A percentile compares a stretch with the other conserved stretches of the same genome.
These are phyloP conservation scores for Lasiodiplodia citricola DNA, from an alignment of 2,329 filamentous ascomycete genomes.

Conservation along the genomic window DNA sequence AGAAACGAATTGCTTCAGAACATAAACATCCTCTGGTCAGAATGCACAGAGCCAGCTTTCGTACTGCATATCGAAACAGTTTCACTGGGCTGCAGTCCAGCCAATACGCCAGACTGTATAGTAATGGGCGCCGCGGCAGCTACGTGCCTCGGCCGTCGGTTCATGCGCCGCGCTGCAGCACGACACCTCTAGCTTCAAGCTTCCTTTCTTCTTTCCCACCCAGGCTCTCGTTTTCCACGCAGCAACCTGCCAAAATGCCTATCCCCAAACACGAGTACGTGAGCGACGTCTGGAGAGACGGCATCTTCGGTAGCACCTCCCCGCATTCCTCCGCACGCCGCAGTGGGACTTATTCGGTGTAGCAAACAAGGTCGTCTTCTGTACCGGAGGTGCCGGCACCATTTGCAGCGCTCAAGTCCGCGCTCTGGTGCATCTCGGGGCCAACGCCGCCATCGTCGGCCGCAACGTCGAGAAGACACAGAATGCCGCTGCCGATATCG, in stretches of 20 bases:
- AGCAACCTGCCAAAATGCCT: constrained; percentile 59
- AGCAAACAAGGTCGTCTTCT: constrained; percentile 91
- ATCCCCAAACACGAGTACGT: constrained; percentile 76
- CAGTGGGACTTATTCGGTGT: neutral
- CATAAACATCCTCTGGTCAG: neutral
- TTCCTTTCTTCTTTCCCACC: neutral
- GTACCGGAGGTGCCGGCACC: constrained; percentile 89
- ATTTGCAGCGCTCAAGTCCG: constrained; percentile 95
- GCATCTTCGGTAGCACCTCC: constrained; percentile 73
- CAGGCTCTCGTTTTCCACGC: neutral
- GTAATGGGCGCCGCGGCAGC: constrained; percentile 8
- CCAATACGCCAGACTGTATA: constrained; percentile 19
- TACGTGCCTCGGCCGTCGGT: constrained; percentile 22
- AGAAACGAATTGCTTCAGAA: neutral
- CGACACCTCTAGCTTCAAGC: constrained; percentile 13
- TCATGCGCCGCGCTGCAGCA: constrained; percentile 13
- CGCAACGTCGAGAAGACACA: constrained; percentile 90
- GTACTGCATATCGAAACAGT: neutral
- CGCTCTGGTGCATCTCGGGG: constrained; percentile 87
- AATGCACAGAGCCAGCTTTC: neutral
- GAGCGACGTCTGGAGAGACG: constrained; percentile 84
- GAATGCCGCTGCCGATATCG: constrained; percentile 78
- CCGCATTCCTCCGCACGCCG: constrained; percentile 27
- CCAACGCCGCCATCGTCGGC: constrained; percentile 92
- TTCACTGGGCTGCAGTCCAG: neutral